These are phyloP conservation scores for Trichopus zeylanicus DNA, from an alignment of 116 monocot genomes.

Conservation along the genomic window DNA sequence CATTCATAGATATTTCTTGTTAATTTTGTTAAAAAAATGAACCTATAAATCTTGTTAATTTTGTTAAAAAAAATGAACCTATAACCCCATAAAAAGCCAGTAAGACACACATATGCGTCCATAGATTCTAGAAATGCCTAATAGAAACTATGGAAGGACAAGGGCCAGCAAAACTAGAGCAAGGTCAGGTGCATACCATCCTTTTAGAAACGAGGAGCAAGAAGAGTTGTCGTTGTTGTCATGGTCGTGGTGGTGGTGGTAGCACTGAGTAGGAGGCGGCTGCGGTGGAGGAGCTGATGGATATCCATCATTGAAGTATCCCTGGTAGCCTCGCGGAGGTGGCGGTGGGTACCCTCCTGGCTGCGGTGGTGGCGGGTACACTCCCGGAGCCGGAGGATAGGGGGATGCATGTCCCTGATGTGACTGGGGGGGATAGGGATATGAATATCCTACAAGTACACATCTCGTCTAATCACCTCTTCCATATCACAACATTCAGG, in stretches of 20 bases:
- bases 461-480: background rate
- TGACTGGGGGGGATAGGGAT: constrained; percentile 1
- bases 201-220: constrained; percentile 31
- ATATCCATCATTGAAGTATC: constrained; percentile 30
- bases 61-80: too few species aligned
- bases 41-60: too few species aligned
- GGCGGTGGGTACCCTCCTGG: constrained; percentile 10
- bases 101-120: too few species aligned
- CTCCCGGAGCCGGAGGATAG: constrained; percentile 11
- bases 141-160: too few species aligned
- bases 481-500: background rate
- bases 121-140: too few species aligned
- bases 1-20: too few species aligned
- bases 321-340: constrained; percentile 34
- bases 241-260: constrained; percentile 19
- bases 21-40: too few species aligned
- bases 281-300: constrained; percentile 25
- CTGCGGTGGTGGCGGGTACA: constrained; percentile 7
- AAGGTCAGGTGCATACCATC: constrained; percentile 25
- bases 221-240: constrained; percentile 12
- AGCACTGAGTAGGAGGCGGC: constrained; percentile 10
- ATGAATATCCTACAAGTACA: background rate
- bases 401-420: constrained; percentile 11
- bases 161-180: background rate
- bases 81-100: too few species aligned